Evolutionary conservation across 2,329 filamentous ascomycete species (phyloP).

Genomic region (Fusarium austroafricanum): DNA sequence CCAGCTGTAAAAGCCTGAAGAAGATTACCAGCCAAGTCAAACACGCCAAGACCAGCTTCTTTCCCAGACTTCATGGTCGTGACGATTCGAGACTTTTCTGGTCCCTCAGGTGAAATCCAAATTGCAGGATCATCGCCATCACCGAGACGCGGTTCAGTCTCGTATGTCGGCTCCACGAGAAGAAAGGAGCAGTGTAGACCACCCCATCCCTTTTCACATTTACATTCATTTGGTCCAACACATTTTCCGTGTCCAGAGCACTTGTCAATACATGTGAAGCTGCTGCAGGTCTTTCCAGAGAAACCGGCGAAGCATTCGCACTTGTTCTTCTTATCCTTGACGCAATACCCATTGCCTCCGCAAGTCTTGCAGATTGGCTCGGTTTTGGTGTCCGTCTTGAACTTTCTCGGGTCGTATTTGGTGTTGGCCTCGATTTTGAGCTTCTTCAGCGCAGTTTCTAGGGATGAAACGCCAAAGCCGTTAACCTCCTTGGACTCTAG

Average conservation of each 20-base stretch:
- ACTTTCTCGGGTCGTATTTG: conserved; percentile 52
- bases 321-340: conserved; percentile 34
- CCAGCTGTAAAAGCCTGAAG: conserved; percentile 58
- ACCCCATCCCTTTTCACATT: conserved; percentile 57
- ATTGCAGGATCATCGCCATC: conserved; percentile 62
- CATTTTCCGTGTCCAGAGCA: conserved; percentile 58
- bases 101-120: conserved; percentile 58
- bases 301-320: conserved; percentile 60
- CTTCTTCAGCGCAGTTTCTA: conserved; percentile 50
- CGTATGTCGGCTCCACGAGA: conserved; percentile 54
- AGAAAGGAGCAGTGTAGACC: conserved; percentile 60
- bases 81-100: conserved; percentile 60
- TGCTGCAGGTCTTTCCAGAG: conserved; percentile 50
- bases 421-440: conserved; percentile 53
- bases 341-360: conserved; percentile 54
- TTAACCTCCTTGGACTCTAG: conserved; percentile 54
- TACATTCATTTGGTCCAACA: conserved; percentile 55
- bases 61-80: conserved; percentile 63
- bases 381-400: conserved; percentile 33
- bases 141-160: conserved; percentile 57
- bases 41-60: conserved; percentile 62
- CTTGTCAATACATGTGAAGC: conserved; percentile 54
- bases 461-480: conserved; percentile 55
- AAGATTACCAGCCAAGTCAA: conserved; percentile 60
- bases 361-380: conserved; percentile 52